A percentile compares a stretch with the other conserved stretches of the same genome.
phyloP scores from a whole-genome alignment of 2,329 filamentous ascomycete species.

The Pyricularia sp. region DNA sequence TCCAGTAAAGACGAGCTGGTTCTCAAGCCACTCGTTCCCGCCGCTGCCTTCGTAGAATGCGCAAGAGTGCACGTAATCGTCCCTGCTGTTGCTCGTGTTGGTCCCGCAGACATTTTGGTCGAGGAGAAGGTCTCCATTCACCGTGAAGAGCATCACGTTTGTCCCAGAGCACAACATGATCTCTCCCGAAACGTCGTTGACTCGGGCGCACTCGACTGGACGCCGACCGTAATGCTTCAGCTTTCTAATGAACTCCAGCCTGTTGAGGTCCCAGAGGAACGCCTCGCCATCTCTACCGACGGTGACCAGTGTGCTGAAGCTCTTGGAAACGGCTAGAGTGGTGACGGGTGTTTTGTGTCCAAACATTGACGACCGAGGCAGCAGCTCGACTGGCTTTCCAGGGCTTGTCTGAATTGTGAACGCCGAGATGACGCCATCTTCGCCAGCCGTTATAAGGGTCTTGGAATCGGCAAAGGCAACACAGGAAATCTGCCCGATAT shows the following conservation, averaged over 20 bases:
- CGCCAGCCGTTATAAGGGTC: constrained; percentile 81
- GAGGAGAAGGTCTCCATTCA: constrained; percentile 75
- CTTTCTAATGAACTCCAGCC: constrained; percentile 71
- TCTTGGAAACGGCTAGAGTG: constrained; percentile 70
- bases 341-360: constrained; percentile 71
- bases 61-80: constrained; percentile 69
- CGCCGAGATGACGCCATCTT: constrained; percentile 81
- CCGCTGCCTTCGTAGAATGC: constrained; percentile 89
- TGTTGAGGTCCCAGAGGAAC: constrained; percentile 89
- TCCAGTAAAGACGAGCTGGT: constrained; percentile 76
- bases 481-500: constrained; percentile 77
- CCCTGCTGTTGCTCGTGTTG: constrained; percentile 19
- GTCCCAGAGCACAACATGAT: constrained; percentile 73
- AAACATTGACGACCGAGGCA: constrained; percentile 69
- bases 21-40: constrained; percentile 81
- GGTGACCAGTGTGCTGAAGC: constrained; percentile 79
- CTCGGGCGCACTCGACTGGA: constrained; percentile 58
- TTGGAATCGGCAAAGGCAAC: constrained; percentile 79
- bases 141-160: constrained; percentile 64
- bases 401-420: constrained; percentile 56
- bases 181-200: constrained; percentile 85
- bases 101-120: constrained; percentile 67
- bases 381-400: constrained; percentile 62
- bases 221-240: constrained; percentile 28
- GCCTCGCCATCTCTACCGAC: constrained; percentile 68